phyloP scores from a whole-genome alignment of 2,329 filamentous ascomycete species.

The Aspergillus udagawae region DNA sequence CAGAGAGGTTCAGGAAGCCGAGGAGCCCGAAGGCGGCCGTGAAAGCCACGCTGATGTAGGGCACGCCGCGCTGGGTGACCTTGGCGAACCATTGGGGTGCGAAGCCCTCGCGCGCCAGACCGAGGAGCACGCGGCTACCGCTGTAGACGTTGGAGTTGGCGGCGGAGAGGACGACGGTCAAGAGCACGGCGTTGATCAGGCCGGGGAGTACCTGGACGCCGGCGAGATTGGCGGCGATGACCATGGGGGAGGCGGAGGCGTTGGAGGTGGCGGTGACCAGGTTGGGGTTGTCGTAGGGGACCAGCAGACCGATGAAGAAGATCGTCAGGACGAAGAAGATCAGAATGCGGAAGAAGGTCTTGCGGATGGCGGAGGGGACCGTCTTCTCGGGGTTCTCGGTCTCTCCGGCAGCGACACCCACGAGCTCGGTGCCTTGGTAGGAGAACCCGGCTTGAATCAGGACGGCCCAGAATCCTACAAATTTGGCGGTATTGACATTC shows the following conservation, averaged over 20 bases:
- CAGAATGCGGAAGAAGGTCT: slow-evolving; percentile 72
- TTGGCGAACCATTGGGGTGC: slow-evolving; percentile 42
- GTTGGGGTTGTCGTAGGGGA: slow-evolving; percentile 57
- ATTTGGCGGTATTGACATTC: slow-evolving; percentile 45
- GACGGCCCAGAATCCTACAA: slow-evolving; percentile 58
- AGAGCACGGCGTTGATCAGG: slow-evolving; percentile 40
- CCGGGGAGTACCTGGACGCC: slow-evolving; percentile 37
- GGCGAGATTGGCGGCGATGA: slow-evolving; percentile 39
- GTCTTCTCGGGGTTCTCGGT: slow-evolving; percentile 67
- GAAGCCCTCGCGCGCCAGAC: slow-evolving; percentile 51
- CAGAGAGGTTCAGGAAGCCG: slow-evolving; percentile 64
- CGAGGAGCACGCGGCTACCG: slow-evolving; percentile 65
- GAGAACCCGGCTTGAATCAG: slow-evolving; percentile 43
- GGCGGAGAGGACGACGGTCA: slow-evolving; percentile 42
- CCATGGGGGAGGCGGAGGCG: slow-evolving; percentile 39
- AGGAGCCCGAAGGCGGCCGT: slow-evolving; percentile 55
- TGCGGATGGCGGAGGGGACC: slow-evolving; percentile 68
- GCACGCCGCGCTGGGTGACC: slow-evolving; percentile 42
- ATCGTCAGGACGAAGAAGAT: slow-evolving; percentile 47
- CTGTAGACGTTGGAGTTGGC: slow-evolving; percentile 42
- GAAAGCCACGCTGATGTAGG: slow-evolving; percentile 42
- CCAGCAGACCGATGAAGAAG: slow-evolving; percentile 67
- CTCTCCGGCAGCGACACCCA: slow-evolving; percentile 75
- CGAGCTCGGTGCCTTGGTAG: slow-evolving; percentile 64
- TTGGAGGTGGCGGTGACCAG: slow-evolving; percentile 46